Evolutionary conservation across 805 yeast species (phyloP).

Genomic region (Candida golubevii): DNA sequence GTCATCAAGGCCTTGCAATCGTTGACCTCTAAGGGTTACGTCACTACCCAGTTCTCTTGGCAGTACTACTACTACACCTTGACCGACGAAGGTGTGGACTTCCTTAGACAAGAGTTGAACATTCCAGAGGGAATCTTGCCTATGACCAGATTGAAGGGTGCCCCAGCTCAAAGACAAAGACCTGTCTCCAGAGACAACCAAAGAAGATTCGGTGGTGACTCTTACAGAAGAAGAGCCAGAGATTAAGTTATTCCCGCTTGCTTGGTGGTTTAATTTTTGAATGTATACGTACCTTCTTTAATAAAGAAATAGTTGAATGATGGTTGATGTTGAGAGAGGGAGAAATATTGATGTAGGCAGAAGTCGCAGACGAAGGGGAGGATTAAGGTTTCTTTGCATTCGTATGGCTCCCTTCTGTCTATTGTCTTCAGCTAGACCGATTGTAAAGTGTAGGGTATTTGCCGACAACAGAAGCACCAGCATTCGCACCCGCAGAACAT

Average conservation of each 20-base stretch:
- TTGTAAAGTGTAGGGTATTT: too few relatives aligned
- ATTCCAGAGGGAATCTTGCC: conserved; percentile 99
- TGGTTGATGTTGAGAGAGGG: neutral
- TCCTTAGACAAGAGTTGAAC: conserved; percentile 96
- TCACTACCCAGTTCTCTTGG: conserved; percentile 99
- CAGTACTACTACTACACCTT: conserved; percentile 99
- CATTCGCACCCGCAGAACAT: too few relatives aligned
- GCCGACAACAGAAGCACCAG: too few relatives aligned
- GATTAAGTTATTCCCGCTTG: conserved; percentile 29
- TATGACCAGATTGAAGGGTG: conserved; percentile 92
- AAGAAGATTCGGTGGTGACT: conserved; percentile 39
- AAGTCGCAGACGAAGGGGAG: too few relatives aligned
- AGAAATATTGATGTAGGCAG: too few relatives aligned
- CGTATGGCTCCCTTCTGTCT: too few relatives aligned
- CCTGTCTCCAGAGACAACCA: conserved; percentile 36
- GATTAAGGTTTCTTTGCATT: too few relatives aligned
- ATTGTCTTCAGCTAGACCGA: too few relatives aligned
- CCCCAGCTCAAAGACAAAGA: conserved; percentile 78
- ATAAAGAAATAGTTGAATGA: conserved; percentile 13
- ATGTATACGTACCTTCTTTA: conserved; percentile 17
- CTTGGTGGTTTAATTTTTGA: conserved; percentile 13
- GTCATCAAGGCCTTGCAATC: conserved; percentile 99
- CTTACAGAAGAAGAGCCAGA: conserved; percentile 62
- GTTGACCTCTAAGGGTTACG: conserved; percentile 97
- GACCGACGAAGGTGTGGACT: conserved; percentile 99